Conservation (phyloP, 306 rosid species). For the Lathyrus aphaca region DNA sequence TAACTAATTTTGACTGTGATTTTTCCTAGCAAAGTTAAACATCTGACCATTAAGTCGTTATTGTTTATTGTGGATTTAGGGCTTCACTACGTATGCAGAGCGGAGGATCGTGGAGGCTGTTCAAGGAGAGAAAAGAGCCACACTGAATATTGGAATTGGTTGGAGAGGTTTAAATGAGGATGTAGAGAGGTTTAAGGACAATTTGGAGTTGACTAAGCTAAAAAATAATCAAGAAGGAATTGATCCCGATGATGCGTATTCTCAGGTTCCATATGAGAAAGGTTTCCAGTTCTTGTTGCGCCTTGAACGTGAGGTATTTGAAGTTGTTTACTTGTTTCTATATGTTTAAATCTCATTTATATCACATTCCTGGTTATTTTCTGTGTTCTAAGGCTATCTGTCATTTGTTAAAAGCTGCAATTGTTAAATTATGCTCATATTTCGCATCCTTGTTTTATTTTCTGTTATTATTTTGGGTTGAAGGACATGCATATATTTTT, state of each 20-base stretch:
- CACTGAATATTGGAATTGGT: slow-evolving; percentile 80
- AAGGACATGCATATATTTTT: not conserved
- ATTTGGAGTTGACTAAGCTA: slow-evolving; percentile 86
- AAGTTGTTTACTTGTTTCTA: not conserved
- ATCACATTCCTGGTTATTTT: slow-evolving; percentile 5
- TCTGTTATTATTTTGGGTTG: not conserved
- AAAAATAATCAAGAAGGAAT: slow-evolving; percentile 84
- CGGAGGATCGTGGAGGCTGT: slow-evolving; percentile 93
- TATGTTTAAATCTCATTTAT: not conserved
- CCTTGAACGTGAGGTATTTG: slow-evolving; percentile 78
- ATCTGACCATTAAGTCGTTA: slow-evolving; percentile 2
- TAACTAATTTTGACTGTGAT: not conserved
- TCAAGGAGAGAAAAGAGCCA: slow-evolving; percentile 83
- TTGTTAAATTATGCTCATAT: slow-evolving; percentile 9
- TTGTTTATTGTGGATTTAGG: slow-evolving; percentile 52
- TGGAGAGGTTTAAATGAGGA: slow-evolving; percentile 80
- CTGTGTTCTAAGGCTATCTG: slow-evolving; percentile 14
- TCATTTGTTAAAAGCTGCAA: not conserved
- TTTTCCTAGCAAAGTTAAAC: not conserved
- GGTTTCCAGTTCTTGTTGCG: slow-evolving; percentile 97
- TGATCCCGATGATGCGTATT: slow-evolving; percentile 85
- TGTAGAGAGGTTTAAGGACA: slow-evolving; percentile 87
- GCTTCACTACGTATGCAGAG: slow-evolving; percentile 90
- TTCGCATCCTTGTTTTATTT: not conserved
- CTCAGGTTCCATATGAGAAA: slow-evolving; percentile 87